Evolutionary conservation across 495 filamentous ascomycete species (phyloP), one percentile per base, ranked within the genome.

Genomic region (Aspergillus egyptiacus): DNA sequence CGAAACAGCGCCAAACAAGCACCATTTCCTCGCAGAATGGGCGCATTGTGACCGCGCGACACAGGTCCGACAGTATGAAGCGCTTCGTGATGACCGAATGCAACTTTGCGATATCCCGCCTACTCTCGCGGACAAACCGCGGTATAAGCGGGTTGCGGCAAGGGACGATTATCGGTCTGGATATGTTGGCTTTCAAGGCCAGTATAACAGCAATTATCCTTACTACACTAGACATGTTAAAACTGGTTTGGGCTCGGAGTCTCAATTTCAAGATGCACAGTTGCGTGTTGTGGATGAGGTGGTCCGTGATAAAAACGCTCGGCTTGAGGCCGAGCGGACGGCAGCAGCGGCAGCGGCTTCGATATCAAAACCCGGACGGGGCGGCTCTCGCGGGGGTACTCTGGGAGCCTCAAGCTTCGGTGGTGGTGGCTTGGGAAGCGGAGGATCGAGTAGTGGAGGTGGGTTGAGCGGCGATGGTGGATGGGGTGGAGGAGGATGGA

Each of bases 21-120:
- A 63, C 36, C 70, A 60, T 44, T 68, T 70, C 46, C 49, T 70
- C 8, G 57, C 66, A 5, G 44, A 49, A 13, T 70, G 63, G 65
- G 56, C 63, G 1, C 37, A 52, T 13, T 32, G 50, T 2, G 11
- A 33, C 0, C 43, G 43, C n/a, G 11, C 25, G 0, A 47, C 50
- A 20, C 53, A 68, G 43, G 45, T 59, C 4, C 15, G 10, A 1
- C 53, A 45, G 2, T 70, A 70, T 37, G 63, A 70, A 36, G 10
- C 13, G 24, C 39, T 56, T 0, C 34, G 53, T 39, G 30, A 54
- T 17, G 7, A 28, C 0, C 47, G 47, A 10, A 50, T 50, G 47
- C 20, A 2, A 8, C 0, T 18, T 23, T 1, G 5, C 28, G 47
- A 50, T 6, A 43, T 50, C 10, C 47, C 30, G 0, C 28, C 19